Base-by-base conservation (phyloP, 2,329 filamentous ascomycete species). In the Alternaria sp. region DNA sequence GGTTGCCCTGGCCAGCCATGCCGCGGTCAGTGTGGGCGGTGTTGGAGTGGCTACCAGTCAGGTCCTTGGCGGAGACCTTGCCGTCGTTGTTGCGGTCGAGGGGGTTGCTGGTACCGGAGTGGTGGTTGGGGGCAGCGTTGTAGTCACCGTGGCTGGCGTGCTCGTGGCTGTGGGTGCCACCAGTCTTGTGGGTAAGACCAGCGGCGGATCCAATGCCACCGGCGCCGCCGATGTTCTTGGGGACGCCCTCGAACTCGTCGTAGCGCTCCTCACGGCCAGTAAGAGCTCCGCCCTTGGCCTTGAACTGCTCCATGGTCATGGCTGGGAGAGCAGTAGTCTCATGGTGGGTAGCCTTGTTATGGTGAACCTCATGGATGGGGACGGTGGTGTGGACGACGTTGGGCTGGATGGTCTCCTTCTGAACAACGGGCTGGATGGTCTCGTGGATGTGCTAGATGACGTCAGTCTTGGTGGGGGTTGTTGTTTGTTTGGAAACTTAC, bases 311-410 rank as follows among this genome's bases (percentile, higher is more conserved):
- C 75, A 93, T 84, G 37, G 83, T 88, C 75, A 92, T 88, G 11
- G 86, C 78, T 2, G 90, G 90, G 0, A 93, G 83, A 4, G 87
- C 84, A 1, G 89, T 88, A 2, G 88, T 85, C 46, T 85, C 83
- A 74, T 93, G 91, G 75, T 91, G 88, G 63, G 90, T 85, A 2
- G 90, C 84, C 14, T 86, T 83, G 55, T 90, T 88, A 71, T 92
- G 88, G 74, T 93, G 90, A 2, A 87, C 86, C 80, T 93, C 91
- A 68, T 93, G 90, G 45, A 93, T 85, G 0, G 90, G 91, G 0
- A 91, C 84, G 1, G 89, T 92, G 23, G 88, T 92, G 82, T 93
- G 91, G 1, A 92, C 84, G 4, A 93, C 86, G 15, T 87, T 84
- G 2, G 89, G 89, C 67, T 91, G 87, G 26, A 92, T 82, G 1